Evolutionary conservation across 768 basidiomycete species (phyloP), one percentile per base, ranked within the genome.

Genomic region (Tricholoma saponaceum): DNA sequence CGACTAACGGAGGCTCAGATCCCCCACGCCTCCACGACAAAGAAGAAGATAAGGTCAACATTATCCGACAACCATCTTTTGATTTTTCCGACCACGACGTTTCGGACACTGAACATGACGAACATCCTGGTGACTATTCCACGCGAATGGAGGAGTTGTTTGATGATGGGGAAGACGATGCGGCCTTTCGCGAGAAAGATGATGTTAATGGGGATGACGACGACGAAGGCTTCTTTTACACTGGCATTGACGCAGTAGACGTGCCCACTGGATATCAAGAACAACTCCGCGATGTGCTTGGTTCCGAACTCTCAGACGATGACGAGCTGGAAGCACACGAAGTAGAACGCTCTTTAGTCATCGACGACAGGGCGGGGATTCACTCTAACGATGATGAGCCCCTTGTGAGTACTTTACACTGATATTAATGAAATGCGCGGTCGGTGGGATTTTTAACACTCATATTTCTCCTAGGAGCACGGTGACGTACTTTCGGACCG

Each of bases 211-310:
- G 81, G 7, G 82, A 81, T 5, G 84, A 81, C 9, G 82, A 81
- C 6, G 83, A 82, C 10, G 86, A 82, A 28, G 83, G 73, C 0
- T 94, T 94, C 62, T 59, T 92, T 26, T 95, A 93, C 66, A 77
- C 78, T 26, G 92, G 90, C 26, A 74, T 83, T 20, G 90, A 94
- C 63, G 81, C 84, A 4, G 70, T 69, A 33, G 72, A 74, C 49
- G 64, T 72, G 13, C 71, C 78, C 14, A 74, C 76, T 35, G 81
- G 79, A 52, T 95, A 95, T 68, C 75, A 73, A 10, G 83, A 86
- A 58, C 87, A 83, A 62, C 71, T 95, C 52, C 79, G 84, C 46
- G 89, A 91, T 51, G 85, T 89, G 22, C 77, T 94, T 35, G 90
- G 85, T 16, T 74, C 79, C 30, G 88, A 89, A 10, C 76, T 81